phyloP scores from a whole-genome alignment of 139 green algal species.

The Chlamydomonas schloesseri region DNA sequence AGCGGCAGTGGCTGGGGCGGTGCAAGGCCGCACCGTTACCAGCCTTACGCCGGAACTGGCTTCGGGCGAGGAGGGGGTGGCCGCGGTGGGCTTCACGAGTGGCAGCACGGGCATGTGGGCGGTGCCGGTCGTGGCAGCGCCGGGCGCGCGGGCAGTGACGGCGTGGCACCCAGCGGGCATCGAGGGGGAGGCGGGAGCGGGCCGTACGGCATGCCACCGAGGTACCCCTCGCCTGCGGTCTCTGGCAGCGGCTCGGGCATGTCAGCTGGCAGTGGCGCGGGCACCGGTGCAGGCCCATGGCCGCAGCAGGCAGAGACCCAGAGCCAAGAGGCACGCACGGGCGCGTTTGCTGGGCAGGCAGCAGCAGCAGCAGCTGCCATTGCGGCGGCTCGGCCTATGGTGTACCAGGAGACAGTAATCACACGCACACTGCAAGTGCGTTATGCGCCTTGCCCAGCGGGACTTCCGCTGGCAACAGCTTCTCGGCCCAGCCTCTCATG shows the following conservation, averaged over 20 bases:
- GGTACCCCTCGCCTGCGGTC: neutral
- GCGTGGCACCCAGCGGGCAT: no score
- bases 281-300: neutral
- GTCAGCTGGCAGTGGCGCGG: neutral
- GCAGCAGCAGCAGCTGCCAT: neutral
- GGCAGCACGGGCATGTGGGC: no score
- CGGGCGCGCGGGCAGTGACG: no score
- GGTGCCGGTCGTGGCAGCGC: no score
- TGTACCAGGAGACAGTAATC: constrained; percentile 42
- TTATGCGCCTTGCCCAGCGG: neutral
- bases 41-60: no score
- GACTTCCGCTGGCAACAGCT: neutral
- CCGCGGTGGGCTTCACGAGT: no score
- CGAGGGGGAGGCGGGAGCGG: neutral
- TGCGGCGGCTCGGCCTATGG: neutral
- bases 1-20: no score
- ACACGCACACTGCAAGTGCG: constrained; percentile 10
- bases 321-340: neutral
- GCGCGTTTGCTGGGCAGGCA: neutral
- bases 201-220: neutral
- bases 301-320: neutral
- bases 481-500: neutral
- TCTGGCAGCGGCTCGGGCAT: neutral
- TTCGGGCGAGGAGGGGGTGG: no score
- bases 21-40: no score